Evolutionary conservation across 1,284 basidiomycete genomes (phyloP), one percentile per base, ranked within the genome.

Genomic region (Ganoderma lucidum): DNA sequence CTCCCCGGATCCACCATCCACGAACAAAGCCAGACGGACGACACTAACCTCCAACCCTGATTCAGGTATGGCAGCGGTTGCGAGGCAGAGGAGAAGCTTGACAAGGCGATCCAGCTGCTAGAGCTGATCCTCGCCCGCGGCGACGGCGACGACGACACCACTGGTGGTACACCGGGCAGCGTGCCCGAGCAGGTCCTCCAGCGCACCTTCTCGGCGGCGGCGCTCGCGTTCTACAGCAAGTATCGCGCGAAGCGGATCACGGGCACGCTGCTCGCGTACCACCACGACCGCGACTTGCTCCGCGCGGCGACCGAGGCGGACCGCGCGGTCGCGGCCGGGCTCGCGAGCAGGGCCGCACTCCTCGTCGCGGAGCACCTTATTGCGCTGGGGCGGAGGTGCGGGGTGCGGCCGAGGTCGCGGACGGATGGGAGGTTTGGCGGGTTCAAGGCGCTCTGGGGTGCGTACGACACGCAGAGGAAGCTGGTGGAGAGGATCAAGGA

Each of bases 151-250:
- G 23, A 48, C 3, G 17, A 6, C 44, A 5, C 9, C 37, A 9
- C 9, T 9, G 37, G 37, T 9, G 45, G 45, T n/a, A 15, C 12
- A 14, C 45, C n/a, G 14, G n/a, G 6, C 6, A 48, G 15, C 53
- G 12, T 55, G 53, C 12, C 53, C 28, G 28, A 55, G 53, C 53
- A 55, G 0, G 12, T 55, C 53, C 28, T 30, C 53, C 53, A 55
- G 53, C 53, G 28, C 53, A 8, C 53, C 10, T 28, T 14, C 28
- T 55, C 53, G n/a, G 53, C 53, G 28, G 30, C 53, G 9, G 53
- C 53, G 0, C 53, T 55, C 53, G 53, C 53, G 5, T 55, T 30
- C 53, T 55, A 55, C 28, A 55, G 53, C 53, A 55, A 55, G 53
- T 55, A 28, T 28, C 28, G 14, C 28, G 14, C 12, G 28, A 55